Evolutionary conservation across 176 grass and related monocot genomes (phyloP).

Genomic region (Saccharum spontaneum): DNA sequence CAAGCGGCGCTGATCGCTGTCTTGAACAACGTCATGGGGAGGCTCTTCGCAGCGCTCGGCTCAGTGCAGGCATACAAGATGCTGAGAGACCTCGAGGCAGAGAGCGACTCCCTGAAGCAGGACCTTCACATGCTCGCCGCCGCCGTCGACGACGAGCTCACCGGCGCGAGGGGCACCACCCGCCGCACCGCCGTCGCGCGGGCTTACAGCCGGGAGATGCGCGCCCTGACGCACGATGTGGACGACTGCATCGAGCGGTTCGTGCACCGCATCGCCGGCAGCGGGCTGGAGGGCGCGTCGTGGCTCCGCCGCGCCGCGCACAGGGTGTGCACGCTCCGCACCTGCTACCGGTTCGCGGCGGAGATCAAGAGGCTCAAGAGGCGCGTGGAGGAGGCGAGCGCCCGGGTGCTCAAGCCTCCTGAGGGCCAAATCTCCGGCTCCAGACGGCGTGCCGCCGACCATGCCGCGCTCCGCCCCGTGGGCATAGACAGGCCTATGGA

Average conservation of each 20-base stretch:
- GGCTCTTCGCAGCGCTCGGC: background rate
- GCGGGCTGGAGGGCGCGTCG: background rate
- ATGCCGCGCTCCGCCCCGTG: background rate
- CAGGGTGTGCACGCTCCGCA: background rate
- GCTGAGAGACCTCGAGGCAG: background rate
- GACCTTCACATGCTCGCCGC: background rate
- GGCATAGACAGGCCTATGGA: background rate
- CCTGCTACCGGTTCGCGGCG: background rate
- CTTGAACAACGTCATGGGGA: background rate
- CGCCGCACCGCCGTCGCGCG: background rate
- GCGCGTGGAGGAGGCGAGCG: background rate
- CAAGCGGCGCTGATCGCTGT: background rate
- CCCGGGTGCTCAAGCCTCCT: background rate
- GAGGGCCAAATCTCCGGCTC: background rate
- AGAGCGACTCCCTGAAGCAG: background rate
- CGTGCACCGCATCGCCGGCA: slow-evolving; percentile 12
- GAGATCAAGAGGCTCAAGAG: slow-evolving; percentile 11
- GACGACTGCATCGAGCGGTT: slow-evolving; percentile 31
- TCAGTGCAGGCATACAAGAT: background rate
- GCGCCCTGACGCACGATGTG: background rate
- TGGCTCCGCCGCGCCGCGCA: background rate
- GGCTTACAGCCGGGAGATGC: background rate
- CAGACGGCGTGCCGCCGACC: background rate
- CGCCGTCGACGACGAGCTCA: background rate
- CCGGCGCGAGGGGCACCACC: background rate